Percentiles rank a stretch among this genome's conserved stretches.
Evolutionary conservation across 345 rosid species (phyloP).

Genomic region (Citrus sp.): DNA sequence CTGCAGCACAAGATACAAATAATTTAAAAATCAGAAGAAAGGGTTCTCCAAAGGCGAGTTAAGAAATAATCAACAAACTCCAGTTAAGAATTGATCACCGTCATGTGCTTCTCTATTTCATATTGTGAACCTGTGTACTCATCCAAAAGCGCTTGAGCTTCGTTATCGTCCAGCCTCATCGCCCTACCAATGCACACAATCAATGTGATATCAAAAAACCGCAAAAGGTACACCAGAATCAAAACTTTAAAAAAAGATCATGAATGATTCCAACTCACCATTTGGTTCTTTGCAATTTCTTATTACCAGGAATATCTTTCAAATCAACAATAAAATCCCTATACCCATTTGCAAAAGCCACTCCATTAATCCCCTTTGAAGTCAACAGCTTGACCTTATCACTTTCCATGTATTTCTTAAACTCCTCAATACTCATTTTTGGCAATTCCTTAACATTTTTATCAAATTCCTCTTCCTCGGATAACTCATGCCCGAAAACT

Average conservation of each 20-base stretch:
- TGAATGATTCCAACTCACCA: slow-evolving; percentile 41
- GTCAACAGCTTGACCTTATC: slow-evolving; percentile 71
- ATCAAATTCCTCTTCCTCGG: slow-evolving; percentile 77
- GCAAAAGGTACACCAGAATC: neutral
- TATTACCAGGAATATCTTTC: slow-evolving; percentile 82
- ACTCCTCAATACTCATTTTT: slow-evolving; percentile 66
- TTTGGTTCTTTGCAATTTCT: slow-evolving; percentile 81
- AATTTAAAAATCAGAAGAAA: neutral
- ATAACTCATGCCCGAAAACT: slow-evolving; percentile 60
- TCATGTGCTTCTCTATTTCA: slow-evolving; percentile 71
- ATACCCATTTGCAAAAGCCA: slow-evolving; percentile 23
- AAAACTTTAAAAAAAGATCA: neutral
- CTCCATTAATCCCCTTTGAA: slow-evolving; percentile 50
- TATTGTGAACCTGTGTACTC: slow-evolving; percentile 66
- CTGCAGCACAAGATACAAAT: slow-evolving; percentile 40
- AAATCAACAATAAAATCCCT: slow-evolving; percentile 73
- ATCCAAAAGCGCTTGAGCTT: slow-evolving; percentile 57
- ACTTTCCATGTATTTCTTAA: slow-evolving; percentile 55
- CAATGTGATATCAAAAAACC: neutral
- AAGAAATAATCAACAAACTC: slow-evolving; percentile 5
- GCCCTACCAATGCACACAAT: slow-evolving; percentile 45
- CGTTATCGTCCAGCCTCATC: slow-evolving; percentile 57
- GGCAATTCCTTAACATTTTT: slow-evolving; percentile 61
- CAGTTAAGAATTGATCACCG: slow-evolving; percentile 45
- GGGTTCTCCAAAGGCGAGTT: neutral